Percentiles rank a stretch among this genome's conserved stretches.
These are phyloP conservation scores for Fusarium buharicum DNA, from an alignment of 2,329 filamentous ascomycete species.

Conservation along the genomic window DNA sequence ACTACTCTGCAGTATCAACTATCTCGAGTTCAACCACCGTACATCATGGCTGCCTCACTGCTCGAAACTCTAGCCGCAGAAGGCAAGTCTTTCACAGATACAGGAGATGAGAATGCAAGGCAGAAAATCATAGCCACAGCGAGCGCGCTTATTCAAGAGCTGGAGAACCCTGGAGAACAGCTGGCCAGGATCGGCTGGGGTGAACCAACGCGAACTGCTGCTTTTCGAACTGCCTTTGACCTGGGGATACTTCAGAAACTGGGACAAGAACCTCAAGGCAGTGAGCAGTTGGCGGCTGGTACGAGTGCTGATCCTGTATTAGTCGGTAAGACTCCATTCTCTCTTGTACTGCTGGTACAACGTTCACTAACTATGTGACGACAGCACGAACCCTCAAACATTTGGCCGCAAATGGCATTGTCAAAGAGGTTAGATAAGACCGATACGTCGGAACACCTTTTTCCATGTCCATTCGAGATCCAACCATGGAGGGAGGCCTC, in stretches of 20 bases:
- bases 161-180: conserved; percentile 29
- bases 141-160: conserved; percentile 17
- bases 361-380: background rate
- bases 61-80: conserved; percentile 15
- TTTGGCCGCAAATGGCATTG: conserved; percentile 14
- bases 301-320: conserved; percentile 23
- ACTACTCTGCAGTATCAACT: background rate
- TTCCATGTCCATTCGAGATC: conserved; percentile 25
- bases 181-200: conserved; percentile 30
- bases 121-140: conserved; percentile 19
- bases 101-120: conserved; percentile 11
- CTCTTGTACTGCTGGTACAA: background rate
- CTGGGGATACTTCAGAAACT: conserved; percentile 32
- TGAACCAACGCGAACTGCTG: conserved; percentile 30
- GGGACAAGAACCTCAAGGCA: conserved; percentile 10
- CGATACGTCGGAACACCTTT: conserved; percentile 12
- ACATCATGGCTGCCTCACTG: conserved; percentile 8
- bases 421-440: conserved; percentile 20
- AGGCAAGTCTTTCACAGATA: conserved; percentile 14
- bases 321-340: conserved; percentile 15
- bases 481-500: conserved; percentile 22
- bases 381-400: conserved; percentile 25
- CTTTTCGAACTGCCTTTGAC: conserved; percentile 30
- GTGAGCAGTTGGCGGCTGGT: conserved; percentile 9
- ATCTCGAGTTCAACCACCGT: background rate